Base-by-base conservation (phyloP, 768 basidiomycete species). In the Pulveroboletus frians region DNA sequence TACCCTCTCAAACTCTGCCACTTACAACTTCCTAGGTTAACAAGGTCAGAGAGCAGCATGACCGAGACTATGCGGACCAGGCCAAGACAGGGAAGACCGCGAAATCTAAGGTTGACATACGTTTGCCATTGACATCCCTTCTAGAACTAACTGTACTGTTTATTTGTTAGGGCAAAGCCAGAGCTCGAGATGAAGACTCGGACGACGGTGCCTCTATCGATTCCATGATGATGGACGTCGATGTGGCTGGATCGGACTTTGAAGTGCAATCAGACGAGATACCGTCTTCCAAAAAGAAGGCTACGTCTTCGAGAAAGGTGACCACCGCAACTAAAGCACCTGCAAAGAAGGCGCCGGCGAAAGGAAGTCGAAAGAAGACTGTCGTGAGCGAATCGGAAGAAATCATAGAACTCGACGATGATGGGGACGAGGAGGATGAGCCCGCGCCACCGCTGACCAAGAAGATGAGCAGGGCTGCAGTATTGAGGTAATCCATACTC, bases 181-280 rank as follows among this genome's bases (percentile, higher is more conserved):
- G 75, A 59, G 75, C 69, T 9, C 73, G 71, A 9, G 73, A 58
- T 2, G 75, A 75, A 20, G 76, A 76, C 3, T 84, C 78, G 3
- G 85, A 83, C 30, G 74, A 56, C 31, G 74, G 56, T 13, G 70
- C 61, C 20, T 78, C 74, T 0, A 63, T 66, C 13, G 89, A 90
- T 61, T 89, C 85, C 3, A 88, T 88, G 85, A 70, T 76, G 71
- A 83, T 87, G 79, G 85, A 92, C 41, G 65, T 88, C 39, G 85
- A 86, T 52, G 69, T 58, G 9, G 76, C 64, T 2, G 78, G 72
- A 15, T 84, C 78, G 29, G 83, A 77, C 39, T 64, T 66, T 29
- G 74, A 80, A 23, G 74, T 70, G 0, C 46, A 47, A 15, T 61
- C 61, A 3, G 79, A 81, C 31, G 76, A 69, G 14, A 67, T 65